phyloP scores from a whole-genome alignment of 2,329 filamentous ascomycete species.

The Chrysoporthe puriensis region DNA sequence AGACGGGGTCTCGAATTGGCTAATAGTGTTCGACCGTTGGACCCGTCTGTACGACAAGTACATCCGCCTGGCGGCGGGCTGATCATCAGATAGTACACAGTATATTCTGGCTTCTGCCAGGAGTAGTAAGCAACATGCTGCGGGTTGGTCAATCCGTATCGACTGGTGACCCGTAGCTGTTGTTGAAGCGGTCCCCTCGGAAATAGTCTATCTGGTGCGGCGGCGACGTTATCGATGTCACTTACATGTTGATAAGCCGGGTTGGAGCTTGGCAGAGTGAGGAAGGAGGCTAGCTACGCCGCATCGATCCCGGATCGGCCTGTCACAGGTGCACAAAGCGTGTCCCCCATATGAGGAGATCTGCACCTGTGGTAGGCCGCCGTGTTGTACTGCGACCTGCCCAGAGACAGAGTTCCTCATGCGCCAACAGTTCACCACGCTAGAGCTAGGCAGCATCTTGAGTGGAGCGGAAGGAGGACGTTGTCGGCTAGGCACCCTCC shows the following conservation, averaged over 20 bases:
- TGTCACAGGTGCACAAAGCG: constrained; percentile 18
- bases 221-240: constrained; percentile 8
- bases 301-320: constrained; percentile 18
- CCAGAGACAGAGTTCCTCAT: background rate
- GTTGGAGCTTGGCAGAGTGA: constrained; percentile 4
- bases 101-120: background rate
- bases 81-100: too few species aligned
- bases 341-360: constrained; percentile 13
- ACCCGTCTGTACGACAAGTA: too few species aligned
- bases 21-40: background rate
- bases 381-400: constrained; percentile 25
- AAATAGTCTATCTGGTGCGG: background rate
- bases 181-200: background rate
- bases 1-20: background rate
- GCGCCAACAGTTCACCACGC: background rate
- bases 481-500: background rate
- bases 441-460: background rate
- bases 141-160: background rate
- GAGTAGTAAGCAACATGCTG: background rate
- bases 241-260: constrained; percentile 1
- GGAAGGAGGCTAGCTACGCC: constrained; percentile 7
- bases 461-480: background rate
- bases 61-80: background rate
- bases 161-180: background rate
- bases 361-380: constrained; percentile 21